A percentile compares a stretch with the other conserved stretches of the same genome.
phyloP scores from a whole-genome alignment of 2,329 filamentous ascomycete species.

The Blumeriella jaapii region DNA sequence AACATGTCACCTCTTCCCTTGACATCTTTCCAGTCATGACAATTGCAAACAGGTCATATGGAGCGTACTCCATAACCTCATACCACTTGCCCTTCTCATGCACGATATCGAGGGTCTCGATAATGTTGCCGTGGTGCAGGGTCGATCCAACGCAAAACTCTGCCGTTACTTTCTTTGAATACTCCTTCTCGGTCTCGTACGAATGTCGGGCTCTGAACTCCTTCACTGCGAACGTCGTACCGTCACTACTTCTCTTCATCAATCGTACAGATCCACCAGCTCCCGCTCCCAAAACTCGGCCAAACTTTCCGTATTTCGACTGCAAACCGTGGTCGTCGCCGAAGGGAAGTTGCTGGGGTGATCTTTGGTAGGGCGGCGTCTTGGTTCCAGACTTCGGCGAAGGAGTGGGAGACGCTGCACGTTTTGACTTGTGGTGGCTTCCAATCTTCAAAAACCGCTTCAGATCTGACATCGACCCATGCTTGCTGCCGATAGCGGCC shows the following conservation, averaged over 20 bases:
- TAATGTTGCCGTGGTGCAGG: conserved; percentile 93
- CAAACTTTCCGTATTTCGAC: conserved; percentile 91
- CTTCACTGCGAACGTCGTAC: conserved; percentile 92
- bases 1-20: conserved; percentile 79
- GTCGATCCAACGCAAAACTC: conserved; percentile 98
- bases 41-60: conserved; percentile 90
- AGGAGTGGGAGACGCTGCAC: conserved; percentile 51
- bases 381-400: conserved; percentile 39
- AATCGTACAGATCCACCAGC: conserved; percentile 89
- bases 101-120: conserved; percentile 93
- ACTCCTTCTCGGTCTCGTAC: conserved; percentile 90
- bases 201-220: conserved; percentile 87
- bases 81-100: conserved; percentile 93
- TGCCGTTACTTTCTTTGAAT: conserved; percentile 94
- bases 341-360: conserved; percentile 64
- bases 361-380: conserved; percentile 36
- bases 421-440: conserved; percentile 53
- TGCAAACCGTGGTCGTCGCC: conserved; percentile 84
- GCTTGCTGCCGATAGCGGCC: conserved; percentile 36
- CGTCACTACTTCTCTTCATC: conserved; percentile 87
- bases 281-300: conserved; percentile 84
- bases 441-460: conserved; percentile 93
- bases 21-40: conserved; percentile 99
- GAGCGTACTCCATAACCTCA: conserved; percentile 98
- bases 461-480: conserved; percentile 84